phyloP scores from a whole-genome alignment of 495 filamentous ascomycete species.

The Neurospora sp. region DNA sequence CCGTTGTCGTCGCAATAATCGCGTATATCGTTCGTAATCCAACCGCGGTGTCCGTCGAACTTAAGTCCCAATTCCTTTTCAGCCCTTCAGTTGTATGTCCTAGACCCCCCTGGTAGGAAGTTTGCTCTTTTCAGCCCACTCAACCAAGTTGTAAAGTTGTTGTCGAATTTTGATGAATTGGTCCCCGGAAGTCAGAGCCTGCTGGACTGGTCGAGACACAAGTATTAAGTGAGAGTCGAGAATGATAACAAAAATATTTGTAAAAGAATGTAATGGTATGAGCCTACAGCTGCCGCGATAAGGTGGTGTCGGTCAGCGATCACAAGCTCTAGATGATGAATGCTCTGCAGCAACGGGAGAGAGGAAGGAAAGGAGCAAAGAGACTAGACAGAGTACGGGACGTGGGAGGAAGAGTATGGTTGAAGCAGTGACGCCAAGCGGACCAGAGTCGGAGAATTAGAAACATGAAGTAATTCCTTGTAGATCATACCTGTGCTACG shows the following conservation, averaged over 20 bases:
- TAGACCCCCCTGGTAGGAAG: slow-evolving; percentile 1
- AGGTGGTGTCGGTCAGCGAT: slow-evolving; percentile 34
- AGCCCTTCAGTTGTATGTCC: slow-evolving; percentile 2
- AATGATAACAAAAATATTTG: slow-evolving; percentile 19
- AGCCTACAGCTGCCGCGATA: slow-evolving; percentile 33
- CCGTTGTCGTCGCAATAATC: slow-evolving; percentile 8
- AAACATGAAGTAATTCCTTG: slow-evolving; percentile 35
- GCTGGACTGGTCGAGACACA: slow-evolving; percentile 39
- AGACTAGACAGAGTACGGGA: slow-evolving; percentile 20
- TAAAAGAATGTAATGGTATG: slow-evolving; percentile 25
- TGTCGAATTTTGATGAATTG: not conserved
- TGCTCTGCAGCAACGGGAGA: slow-evolving; percentile 25
- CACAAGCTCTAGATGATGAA: slow-evolving; percentile 20
- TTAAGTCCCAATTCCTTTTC: slow-evolving; percentile 4
- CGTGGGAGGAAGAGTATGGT: slow-evolving; percentile 35
- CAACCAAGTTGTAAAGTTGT: slow-evolving; percentile 8
- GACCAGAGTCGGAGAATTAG: slow-evolving; percentile 19
- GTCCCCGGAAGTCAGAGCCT: slow-evolving; percentile 42
- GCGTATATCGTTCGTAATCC: slow-evolving; percentile 5
- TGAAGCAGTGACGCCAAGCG: slow-evolving; percentile 30
- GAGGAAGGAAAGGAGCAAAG: slow-evolving; percentile 18
- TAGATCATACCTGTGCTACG: slow-evolving; percentile 43
- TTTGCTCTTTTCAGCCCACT: not conserved
- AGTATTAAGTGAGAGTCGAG: slow-evolving; percentile 14
- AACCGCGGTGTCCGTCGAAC: not conserved